A percentile compares a stretch with the other conserved stretches of the same genome.
Evolutionary conservation across 1,139 yeast species (phyloP).

Genomic region (Williopsis jadinii): DNA sequence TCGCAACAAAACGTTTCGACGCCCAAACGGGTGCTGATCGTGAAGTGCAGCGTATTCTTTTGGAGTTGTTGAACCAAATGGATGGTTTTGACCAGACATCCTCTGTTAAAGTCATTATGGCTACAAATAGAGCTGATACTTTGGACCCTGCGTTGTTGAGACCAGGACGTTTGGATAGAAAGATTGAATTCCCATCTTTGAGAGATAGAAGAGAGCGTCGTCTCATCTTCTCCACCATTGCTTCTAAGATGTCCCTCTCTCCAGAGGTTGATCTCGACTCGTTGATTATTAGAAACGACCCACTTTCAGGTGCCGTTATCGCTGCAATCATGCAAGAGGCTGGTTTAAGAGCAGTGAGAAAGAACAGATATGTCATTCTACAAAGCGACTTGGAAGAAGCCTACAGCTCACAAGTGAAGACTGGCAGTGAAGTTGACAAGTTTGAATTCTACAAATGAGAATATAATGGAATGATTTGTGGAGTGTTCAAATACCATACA

Average conservation of each 20-base stretch:
- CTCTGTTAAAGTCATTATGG: conserved; percentile 97
- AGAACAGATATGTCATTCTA: conserved; percentile 91
- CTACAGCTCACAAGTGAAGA: conserved; percentile 90
- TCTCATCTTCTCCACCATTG: conserved; percentile 89
- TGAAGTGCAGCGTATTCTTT: conserved; percentile 95
- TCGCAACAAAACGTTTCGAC: conserved; percentile 98
- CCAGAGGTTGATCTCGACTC: conserved; percentile 97
- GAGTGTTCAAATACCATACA: background rate
- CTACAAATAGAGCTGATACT: conserved; percentile 97
- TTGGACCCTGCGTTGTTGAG: conserved; percentile 94
- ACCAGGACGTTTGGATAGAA: conserved; percentile 98
- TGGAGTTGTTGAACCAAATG: conserved; percentile 96
- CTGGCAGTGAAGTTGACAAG: conserved; percentile 92
- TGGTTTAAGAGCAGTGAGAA: conserved; percentile 95
- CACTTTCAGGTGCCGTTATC: conserved; percentile 93
- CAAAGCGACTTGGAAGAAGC: conserved; percentile 98
- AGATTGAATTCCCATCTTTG: conserved; percentile 92
- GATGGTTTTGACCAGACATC: conserved; percentile 97
- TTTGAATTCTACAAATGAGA: conserved; percentile 90
- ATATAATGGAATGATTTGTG: background rate
- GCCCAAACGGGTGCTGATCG: conserved; percentile 99
- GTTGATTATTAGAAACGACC: conserved; percentile 90
- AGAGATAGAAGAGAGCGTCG: conserved; percentile 98
- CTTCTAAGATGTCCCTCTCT: conserved; percentile 95
- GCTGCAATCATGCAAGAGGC: conserved; percentile 99